Conservation (phyloP, 169 alveolate genomes). For the Eimeria praecox region DNA sequence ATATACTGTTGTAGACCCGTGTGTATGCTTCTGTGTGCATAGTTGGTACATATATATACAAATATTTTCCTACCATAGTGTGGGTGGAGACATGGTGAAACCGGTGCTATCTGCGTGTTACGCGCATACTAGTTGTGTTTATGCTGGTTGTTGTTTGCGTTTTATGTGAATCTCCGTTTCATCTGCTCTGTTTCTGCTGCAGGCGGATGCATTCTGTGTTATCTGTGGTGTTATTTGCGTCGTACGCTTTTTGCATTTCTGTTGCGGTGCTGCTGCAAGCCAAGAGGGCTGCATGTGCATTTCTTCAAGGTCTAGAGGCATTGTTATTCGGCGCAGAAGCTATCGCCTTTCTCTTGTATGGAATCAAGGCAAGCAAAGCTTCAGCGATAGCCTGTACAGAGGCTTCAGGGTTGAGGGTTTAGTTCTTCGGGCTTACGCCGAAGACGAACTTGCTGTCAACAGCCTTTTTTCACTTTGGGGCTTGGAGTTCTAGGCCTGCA, state of each 20-base stretch:
- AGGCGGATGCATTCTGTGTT: slow-evolving; percentile 59
- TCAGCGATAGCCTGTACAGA: background rate
- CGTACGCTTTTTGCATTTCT: slow-evolving; percentile 30
- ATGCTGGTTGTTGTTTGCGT: background rate
- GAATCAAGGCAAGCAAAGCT: slow-evolving; percentile 55
- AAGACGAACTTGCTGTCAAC: background rate
- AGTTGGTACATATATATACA: too few species aligned
- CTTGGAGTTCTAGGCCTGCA: background rate
- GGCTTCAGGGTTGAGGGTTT: background rate
- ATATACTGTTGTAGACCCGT: too few species aligned
- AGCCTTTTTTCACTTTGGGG: background rate
- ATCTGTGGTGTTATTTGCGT: slow-evolving; percentile 60
- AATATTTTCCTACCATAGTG: too few species aligned
- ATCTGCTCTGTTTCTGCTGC: background rate
- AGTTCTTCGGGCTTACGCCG: background rate
- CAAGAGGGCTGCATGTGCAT: slow-evolving; percentile 71
- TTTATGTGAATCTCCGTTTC: too few species aligned
- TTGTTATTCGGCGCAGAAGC: slow-evolving; percentile 74
- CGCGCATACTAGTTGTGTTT: background rate
- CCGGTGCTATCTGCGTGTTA: background rate
- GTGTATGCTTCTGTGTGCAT: too few species aligned
- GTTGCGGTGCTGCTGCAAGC: slow-evolving; percentile 81
- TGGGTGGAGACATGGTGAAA: background rate
- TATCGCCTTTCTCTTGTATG: slow-evolving; percentile 74
- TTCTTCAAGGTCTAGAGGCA: slow-evolving; percentile 47